Percentiles rank a stretch among this genome's conserved stretches.
Evolutionary conservation across 2,329 filamentous ascomycete species (phyloP).

Genomic region (Myriosclerotinia duriaeana): DNA sequence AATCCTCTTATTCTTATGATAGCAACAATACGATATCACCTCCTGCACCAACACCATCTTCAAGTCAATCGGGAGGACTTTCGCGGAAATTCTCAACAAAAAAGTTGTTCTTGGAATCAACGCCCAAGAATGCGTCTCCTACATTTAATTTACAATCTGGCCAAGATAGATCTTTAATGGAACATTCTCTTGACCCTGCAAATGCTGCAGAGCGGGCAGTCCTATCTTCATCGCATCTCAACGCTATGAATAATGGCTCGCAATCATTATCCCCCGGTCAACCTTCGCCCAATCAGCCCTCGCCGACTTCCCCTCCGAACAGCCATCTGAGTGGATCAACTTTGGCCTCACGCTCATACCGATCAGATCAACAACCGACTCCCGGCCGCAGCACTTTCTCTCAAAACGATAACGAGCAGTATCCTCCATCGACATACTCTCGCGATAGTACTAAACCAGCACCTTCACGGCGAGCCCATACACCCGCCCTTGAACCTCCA

Average conservation of each 20-base stretch:
- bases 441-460: conserved; percentile 40
- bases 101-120: conserved; percentile 68
- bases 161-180: conserved; percentile 64
- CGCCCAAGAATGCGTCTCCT: conserved; percentile 74
- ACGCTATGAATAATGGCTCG: conserved; percentile 64
- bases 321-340: conserved; percentile 42
- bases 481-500: conserved; percentile 61
- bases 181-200: conserved; percentile 66
- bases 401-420: conserved; percentile 47
- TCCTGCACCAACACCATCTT: conserved; percentile 56
- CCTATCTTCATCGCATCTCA: conserved; percentile 66
- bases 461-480: conserved; percentile 57
- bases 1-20: conserved; percentile 53
- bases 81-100: conserved; percentile 75
- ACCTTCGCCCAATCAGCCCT: conserved; percentile 66
- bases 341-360: conserved; percentile 61
- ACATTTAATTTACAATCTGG: conserved; percentile 53
- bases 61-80: conserved; percentile 53
- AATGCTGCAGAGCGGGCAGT: conserved; percentile 67
- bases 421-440: conserved; percentile 36
- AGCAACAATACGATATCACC: conserved; percentile 51
- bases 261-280: conserved; percentile 57
- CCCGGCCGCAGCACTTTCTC: conserved; percentile 56
- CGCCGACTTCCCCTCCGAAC: conserved; percentile 64
- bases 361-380: conserved; percentile 52